phyloP scores from a whole-genome alignment of 768 basidiomycete genomes.

The Leccinum olivaceopallidum region DNA sequence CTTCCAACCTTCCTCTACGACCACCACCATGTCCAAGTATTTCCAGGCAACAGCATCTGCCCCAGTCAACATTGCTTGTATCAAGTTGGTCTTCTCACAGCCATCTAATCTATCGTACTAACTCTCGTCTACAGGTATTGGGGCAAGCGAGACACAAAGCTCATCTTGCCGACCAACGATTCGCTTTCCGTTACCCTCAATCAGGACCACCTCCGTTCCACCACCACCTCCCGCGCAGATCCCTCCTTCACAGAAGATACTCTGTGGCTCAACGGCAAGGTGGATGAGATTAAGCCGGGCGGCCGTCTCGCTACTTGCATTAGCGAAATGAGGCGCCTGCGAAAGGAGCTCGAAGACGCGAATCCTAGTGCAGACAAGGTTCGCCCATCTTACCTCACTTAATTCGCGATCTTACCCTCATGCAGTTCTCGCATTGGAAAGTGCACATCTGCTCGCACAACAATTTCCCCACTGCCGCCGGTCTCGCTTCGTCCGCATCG shows the following conservation, averaged over 20 bases:
- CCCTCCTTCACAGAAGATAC: slow-evolving; percentile 70
- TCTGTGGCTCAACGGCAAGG: slow-evolving; percentile 93
- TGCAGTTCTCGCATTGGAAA: slow-evolving; percentile 39
- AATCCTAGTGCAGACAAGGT: slow-evolving; percentile 69
- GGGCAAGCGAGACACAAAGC: slow-evolving; percentile 95
- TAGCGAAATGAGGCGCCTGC: slow-evolving; percentile 76
- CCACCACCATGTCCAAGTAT: slow-evolving; percentile 54
- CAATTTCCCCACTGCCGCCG: slow-evolving; percentile 99
- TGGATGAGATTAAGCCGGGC: slow-evolving; percentile 83
- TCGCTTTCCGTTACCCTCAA: slow-evolving; percentile 97
- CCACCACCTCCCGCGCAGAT: slow-evolving; percentile 89
- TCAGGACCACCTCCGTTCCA: slow-evolving; percentile 93
- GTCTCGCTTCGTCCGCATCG: slow-evolving; percentile 95
- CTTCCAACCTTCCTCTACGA: slow-evolving; percentile 8
- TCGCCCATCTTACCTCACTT: slow-evolving; percentile 3
- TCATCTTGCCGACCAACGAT: slow-evolving; percentile 96
- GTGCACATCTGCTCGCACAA: slow-evolving; percentile 94
- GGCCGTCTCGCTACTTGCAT: slow-evolving; percentile 87
- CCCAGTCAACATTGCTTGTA: slow-evolving; percentile 97
- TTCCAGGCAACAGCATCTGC: slow-evolving; percentile 86
- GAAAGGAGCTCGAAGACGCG: slow-evolving; percentile 73
- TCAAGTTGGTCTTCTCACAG: slow-evolving; percentile 63
- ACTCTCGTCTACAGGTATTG: slow-evolving; percentile 71
- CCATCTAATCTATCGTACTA: slow-evolving; percentile 4
- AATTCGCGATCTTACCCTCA: slow-evolving; percentile 1